phyloP scores from a whole-genome alignment of 345 rosid genomes.

The Melastoma malabathricum region DNA sequence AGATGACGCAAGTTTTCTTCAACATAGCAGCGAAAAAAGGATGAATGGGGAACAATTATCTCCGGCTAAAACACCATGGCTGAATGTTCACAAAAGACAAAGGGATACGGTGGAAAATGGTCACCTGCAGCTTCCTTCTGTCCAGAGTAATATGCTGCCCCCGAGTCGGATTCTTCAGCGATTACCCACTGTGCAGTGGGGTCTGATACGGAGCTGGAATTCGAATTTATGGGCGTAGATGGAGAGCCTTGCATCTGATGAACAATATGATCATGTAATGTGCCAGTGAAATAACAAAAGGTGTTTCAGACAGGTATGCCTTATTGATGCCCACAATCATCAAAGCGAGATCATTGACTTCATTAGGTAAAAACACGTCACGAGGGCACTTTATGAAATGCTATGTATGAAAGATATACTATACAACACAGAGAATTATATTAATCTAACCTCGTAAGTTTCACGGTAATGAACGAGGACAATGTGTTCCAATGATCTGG shows the following conservation, averaged over 20 bases:
- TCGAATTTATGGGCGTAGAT: slow-evolving; percentile 64
- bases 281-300: too few species aligned
- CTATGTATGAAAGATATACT: too few species aligned
- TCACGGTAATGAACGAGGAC: slow-evolving; percentile 99
- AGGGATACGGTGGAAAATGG: slow-evolving; percentile 1
- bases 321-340: too few species aligned
- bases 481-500: slow-evolving; percentile 72
- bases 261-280: slow-evolving; percentile 2
- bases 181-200: slow-evolving; percentile 34
- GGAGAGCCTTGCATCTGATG: slow-evolving; percentile 56
- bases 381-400: too few species aligned
- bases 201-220: slow-evolving; percentile 65
- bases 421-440: not conserved
- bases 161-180: slow-evolving; percentile 58
- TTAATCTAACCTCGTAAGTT: slow-evolving; percentile 71
- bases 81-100: slow-evolving; percentile 1
- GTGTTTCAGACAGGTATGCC: too few species aligned
- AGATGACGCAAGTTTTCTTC: slow-evolving; percentile 4
- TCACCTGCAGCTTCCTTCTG: slow-evolving; percentile 20
- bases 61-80: not conserved
- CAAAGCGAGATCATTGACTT: too few species aligned
- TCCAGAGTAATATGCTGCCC: slow-evolving; percentile 22
- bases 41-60: too few species aligned
- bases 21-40: not conserved
- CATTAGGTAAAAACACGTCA: too few species aligned